Evolutionary conservation across 768 basidiomycete species (phyloP).

Genomic region (Coprinellus aureogranulatus): DNA sequence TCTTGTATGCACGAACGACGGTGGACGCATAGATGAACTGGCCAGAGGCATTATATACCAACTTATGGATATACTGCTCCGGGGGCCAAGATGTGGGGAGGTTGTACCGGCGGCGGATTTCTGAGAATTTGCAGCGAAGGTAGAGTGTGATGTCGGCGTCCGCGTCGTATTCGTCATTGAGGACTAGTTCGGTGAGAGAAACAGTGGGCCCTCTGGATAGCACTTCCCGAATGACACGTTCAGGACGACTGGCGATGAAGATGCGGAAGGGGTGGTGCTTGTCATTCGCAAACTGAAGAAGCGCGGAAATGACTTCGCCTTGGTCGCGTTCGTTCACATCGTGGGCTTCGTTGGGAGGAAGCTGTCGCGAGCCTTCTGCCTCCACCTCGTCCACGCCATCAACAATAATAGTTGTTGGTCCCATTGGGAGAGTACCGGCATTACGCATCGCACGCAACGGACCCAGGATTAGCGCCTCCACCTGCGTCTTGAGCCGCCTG

Average conservation of each 20-base stretch:
- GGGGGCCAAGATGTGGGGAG: slow-evolving; percentile 6
- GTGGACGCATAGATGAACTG: slow-evolving; percentile 1
- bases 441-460: neutral
- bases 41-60: slow-evolving; percentile 14
- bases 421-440: neutral
- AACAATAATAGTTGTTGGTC: slow-evolving; percentile 15
- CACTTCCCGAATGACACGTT: neutral
- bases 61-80: neutral
- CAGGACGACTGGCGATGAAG: slow-evolving; percentile 8
- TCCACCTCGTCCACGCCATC: slow-evolving; percentile 21
- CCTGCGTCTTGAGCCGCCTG: neutral
- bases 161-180: neutral
- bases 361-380: neutral
- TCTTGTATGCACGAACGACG: slow-evolving; percentile 9
- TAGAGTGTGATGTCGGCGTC: neutral
- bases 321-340: too few species aligned
- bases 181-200: neutral
- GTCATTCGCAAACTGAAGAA: too few species aligned
- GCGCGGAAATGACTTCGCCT: too few species aligned
- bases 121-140: neutral
- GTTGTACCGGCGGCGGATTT: neutral
- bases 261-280: neutral
- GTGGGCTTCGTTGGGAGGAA: too few species aligned
- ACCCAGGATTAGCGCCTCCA: neutral
- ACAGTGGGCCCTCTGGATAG: neutral